phyloP scores from a whole-genome alignment of 2,329 filamentous ascomycete genomes.

The Diaporthe destruens region DNA sequence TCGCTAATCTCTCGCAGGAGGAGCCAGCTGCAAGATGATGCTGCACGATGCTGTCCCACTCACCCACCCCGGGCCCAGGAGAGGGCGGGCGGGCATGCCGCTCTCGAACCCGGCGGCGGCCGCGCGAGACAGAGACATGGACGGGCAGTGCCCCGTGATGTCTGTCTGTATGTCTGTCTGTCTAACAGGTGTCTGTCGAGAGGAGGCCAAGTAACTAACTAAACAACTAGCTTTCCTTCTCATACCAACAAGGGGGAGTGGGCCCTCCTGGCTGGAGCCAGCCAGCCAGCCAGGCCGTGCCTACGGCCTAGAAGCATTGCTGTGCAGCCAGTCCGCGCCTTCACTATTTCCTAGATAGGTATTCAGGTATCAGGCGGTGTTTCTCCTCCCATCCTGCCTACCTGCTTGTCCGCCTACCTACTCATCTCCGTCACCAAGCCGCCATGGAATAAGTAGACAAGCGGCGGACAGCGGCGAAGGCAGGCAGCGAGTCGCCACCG shows the following conservation, averaged over 20 bases:
- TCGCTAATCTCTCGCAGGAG: constrained; percentile 28
- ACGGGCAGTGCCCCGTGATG: constrained; percentile 22
- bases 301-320: neutral
- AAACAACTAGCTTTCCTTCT: neutral
- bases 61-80: neutral
- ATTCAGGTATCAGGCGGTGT: neutral
- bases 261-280: constrained; percentile 1
- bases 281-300: neutral
- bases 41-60: constrained; percentile 19
- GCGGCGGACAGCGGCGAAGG: neutral
- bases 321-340: neutral
- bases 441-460: neutral
- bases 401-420: neutral
- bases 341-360: neutral
- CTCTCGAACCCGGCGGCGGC: constrained; percentile 19
- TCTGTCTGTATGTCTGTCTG: neutral
- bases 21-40: constrained; percentile 28
- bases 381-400: neutral
- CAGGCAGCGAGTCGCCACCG: neutral
- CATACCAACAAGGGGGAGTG: neutral
- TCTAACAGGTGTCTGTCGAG: no score
- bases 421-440: neutral
- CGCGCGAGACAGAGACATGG: constrained; percentile 26
- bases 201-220: neutral
- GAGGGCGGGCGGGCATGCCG: neutral